Base-by-base conservation (phyloP, 2,329 filamentous ascomycete genomes). In the Amylocarpus encephaloides region DNA sequence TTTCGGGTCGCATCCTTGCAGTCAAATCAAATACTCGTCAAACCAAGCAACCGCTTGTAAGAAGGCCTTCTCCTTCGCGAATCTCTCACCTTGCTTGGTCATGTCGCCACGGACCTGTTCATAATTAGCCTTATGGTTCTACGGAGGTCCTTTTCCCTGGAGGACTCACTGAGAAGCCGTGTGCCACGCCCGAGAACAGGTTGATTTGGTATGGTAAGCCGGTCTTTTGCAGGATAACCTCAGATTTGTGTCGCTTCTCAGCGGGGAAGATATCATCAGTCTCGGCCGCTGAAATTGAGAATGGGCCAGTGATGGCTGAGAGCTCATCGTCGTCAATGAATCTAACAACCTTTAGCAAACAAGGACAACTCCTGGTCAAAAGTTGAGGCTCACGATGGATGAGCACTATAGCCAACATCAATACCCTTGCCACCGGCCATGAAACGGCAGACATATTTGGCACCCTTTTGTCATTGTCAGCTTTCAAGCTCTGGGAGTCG, bases 31-130 rank as follows among this genome's bases (percentile, higher is more conserved):
- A 65, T 77, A 73, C 67, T 82, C 73, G 58, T 86, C 77, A 59
- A 94, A 90, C 88, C 88, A 94, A 46, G 73, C 66, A 46, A 90
- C 74, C 33, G 87, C 87, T 73, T 93, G 88, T 56, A 75, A 62
- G 65, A 93, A 93, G 5, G 88, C 88, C 69, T 85, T 80, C 70
- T 94, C 86, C 76, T 88, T 91, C 34, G 86, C 83, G 61, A 78
- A 92, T 66, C 77, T 81, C 62, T 78, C 67, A 41, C 71, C 56
- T 65, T 75, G 76, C 55, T 82, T 75, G 53, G 62, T 75, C 30
- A 76, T 52, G 64, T 93, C 85, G 41, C 61, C 50, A 49, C 87
- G 79, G 22, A 26, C 22, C 22, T 26, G 7, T 26, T 7, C 4
- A 26, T 26, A 26, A 26, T 26, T 26, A 26, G 7, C 22, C 7